Base-by-base conservation (phyloP, 2,329 filamentous ascomycete species). In the Teratosphaeria pseudoeucalypti region DNA sequence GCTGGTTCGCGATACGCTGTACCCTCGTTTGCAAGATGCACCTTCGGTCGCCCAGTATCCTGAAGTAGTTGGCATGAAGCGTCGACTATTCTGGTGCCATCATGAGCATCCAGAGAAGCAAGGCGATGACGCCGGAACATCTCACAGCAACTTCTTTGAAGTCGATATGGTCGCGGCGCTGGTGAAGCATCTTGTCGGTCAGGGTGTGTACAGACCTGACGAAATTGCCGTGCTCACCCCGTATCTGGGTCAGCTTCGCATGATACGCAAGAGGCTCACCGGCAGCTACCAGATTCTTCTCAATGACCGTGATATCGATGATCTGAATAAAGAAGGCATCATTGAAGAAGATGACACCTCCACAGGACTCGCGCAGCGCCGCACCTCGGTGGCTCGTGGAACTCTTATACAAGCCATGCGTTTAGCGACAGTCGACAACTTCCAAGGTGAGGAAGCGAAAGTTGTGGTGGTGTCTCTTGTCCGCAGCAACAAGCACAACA, bases 391-490 rank as follows among this genome's bases (percentile, higher is more conserved):
- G 5, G 54, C 59, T 32, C 52, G 57, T 12, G 73, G 4, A 10
- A 77, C 73, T 0, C 73, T 85, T 0, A 66, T 79, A 0, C 74
- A 81, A 27, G 75, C 74, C 1, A 69, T 87, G 2, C 74, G 82
- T 4, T 71, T 86, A 0, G 85, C 86, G 0, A 90, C 85, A 0
- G 81, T 90, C 0, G 70, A 72, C 64, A 91, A 90, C 63, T 91
- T 89, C 58, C 87, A 92, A 65, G 88, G 88, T 0, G 87, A 92
- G 67, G 87, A 92, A 66, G 85, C 84, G 1, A 85, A 88, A 57
- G 75, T 92, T 9, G 77, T 92, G 0, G 76, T 92, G 2, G 75
- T 91, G 0, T 88, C 85, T 0, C 75, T 92, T 0, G 86, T 90
- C 0, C 81, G 88, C 49, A 89, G 86, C 72, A 92, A 92, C 64